These are phyloP conservation scores for Trichoderma arundinaceum DNA, from an alignment of 2,329 filamentous ascomycete genomes.

Conservation along the genomic window DNA sequence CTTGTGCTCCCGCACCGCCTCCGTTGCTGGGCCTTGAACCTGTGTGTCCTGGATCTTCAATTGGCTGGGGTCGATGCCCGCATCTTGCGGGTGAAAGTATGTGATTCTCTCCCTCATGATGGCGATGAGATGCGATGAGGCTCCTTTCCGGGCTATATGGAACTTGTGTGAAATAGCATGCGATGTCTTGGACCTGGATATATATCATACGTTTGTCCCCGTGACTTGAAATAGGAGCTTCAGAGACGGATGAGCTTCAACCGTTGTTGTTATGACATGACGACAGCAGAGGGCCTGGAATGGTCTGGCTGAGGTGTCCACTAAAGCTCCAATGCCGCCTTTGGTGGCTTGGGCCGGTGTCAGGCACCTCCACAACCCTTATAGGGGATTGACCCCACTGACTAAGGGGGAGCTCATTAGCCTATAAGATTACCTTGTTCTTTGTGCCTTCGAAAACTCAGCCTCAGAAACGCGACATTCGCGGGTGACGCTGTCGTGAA, in stretches of 20 bases:
- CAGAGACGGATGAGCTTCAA: too few relatives aligned
- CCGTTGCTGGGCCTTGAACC: constrained; percentile 62
- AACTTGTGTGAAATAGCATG: too few relatives aligned
- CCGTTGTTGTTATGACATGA: background rate
- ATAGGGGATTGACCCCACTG: constrained; percentile 21
- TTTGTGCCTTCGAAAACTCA: too few relatives aligned
- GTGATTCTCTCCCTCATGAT: constrained; percentile 80
- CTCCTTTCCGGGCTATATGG: background rate
- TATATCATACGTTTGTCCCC: background rate
- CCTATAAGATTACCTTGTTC: background rate
- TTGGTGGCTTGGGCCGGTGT: background rate
- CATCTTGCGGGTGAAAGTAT: constrained; percentile 71
- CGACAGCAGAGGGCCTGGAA: background rate
- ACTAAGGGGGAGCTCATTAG: constrained; percentile 20
- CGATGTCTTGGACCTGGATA: background rate
- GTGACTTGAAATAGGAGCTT: too few relatives aligned
- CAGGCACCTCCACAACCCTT: constrained; percentile 10
- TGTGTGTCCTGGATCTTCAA: constrained; percentile 62
- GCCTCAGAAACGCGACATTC: too few relatives aligned
- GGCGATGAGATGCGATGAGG: background rate
- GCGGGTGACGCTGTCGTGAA: background rate
- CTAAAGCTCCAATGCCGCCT: constrained; percentile 13
- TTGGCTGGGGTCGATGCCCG: constrained; percentile 66
- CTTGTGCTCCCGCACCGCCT: constrained; percentile 77
- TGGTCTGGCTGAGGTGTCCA: constrained; percentile 26